These are phyloP conservation scores for Lodderomyces metapsilosis DNA, from an alignment of 1,139 yeast genomes.

Conservation along the genomic window DNA sequence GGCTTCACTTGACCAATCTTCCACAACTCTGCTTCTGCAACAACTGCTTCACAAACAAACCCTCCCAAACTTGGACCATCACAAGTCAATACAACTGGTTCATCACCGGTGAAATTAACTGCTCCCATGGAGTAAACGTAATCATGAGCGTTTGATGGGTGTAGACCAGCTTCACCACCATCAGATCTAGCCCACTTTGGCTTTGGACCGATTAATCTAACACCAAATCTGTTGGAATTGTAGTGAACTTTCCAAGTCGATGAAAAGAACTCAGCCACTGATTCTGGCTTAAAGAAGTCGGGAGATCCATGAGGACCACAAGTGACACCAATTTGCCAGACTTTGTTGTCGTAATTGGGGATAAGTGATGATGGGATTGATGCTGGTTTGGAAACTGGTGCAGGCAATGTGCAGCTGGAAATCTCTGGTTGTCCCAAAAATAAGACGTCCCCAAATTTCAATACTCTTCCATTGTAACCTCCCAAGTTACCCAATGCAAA, in stretches of 20 bases:
- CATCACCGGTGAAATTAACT: conserved; percentile 96
- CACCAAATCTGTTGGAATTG: conserved; percentile 95
- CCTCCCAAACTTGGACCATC: conserved; percentile 99
- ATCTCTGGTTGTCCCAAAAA: conserved; percentile 78
- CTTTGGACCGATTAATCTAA: conserved; percentile 90
- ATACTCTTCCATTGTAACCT: conserved; percentile 88
- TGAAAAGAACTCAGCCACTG: conserved; percentile 69
- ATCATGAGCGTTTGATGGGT: conserved; percentile 97
- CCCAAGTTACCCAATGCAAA: conserved; percentile 94
- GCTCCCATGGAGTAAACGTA: conserved; percentile 96
- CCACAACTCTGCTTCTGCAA: conserved; percentile 96
- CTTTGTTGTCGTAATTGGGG: conserved; percentile 55
- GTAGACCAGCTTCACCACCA: conserved; percentile 98
- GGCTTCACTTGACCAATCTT: conserved; percentile 97
- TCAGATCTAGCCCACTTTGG: conserved; percentile 96
- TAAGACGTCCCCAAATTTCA: conserved; percentile 88
- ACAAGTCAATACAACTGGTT: conserved; percentile 92
- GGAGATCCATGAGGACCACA: conserved; percentile 99
- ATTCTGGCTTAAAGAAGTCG: conserved; percentile 81
- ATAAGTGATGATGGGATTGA: conserved; percentile 56
- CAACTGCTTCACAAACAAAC: conserved; percentile 94
- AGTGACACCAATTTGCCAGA: conserved; percentile 89
- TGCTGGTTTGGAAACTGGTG: conserved; percentile 64
- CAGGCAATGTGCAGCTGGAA: conserved; percentile 66
- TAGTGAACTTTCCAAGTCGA: conserved; percentile 92